Evolutionary conservation across 208 protist species (phyloP), one percentile per base, ranked within the genome.

Genomic region (Leishmania tropica): DNA sequence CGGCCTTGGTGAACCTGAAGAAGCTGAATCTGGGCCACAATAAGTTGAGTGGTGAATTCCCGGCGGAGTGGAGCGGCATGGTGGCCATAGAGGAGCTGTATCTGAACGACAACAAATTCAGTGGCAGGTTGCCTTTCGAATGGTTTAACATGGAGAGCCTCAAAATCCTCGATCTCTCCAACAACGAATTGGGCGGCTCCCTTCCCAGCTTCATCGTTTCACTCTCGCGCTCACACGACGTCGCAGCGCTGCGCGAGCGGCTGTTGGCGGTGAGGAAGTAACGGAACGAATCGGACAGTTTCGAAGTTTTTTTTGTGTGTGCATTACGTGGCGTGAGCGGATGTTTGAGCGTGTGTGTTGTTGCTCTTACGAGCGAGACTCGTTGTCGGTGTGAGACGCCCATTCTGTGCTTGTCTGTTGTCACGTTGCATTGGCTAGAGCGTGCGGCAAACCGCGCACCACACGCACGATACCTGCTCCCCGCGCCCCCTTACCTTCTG

Each of bases 81-180:
- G 21, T 1, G 0, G 3, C 51, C 21, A 13, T 80, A 48, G 48
- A 51, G 31, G 65, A 80, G 51, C 64, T 80, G 28, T 75, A 17
- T 6, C 60, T 80, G 11, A 74, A 80, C 48, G 31, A 64, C 51
- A 80, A 79, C 76, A 10, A 53, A 17, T 67, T 79, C 15, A 79
- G 45, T 13, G 70, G 70, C 17, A 35, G 13, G 10, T 0, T 80
- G 2, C 76, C 76, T 0, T 5, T 60, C 3, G 60, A 72, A 47
- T 80, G 76, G 76, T 58, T 21, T 13, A 11, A 0, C 1, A 74
- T 80, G 76, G 40, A 47, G 8, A 48, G 24, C 17, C 65, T 80
- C 19, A 21, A 62, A 28, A 68, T 72, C n/a, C 47, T 80, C 31
- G 62, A 42, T 7, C 13, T 80, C 15, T 47, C 68, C 7, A 53